A percentile compares a stretch with the other conserved stretches of the same genome.
These are phyloP conservation scores for Rhodomyrtus psidioides DNA, from an alignment of 441 rosid species.

Conservation along the genomic window DNA sequence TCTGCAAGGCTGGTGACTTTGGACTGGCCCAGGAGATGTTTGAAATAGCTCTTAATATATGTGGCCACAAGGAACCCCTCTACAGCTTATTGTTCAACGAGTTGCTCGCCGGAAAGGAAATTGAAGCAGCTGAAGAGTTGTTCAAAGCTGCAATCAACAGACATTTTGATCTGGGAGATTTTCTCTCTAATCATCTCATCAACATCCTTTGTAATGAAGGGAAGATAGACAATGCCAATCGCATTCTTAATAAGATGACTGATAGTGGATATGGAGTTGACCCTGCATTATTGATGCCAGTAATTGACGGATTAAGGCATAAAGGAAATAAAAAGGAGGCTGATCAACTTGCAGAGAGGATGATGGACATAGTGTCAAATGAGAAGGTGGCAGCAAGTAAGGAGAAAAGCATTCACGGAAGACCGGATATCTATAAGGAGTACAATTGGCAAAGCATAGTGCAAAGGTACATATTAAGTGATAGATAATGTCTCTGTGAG, in stretches of 20 bases:
- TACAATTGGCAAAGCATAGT: slow-evolving; percentile 57
- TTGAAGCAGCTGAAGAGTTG: slow-evolving; percentile 53
- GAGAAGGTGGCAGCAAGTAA: slow-evolving; percentile 25
- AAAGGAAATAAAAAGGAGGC: slow-evolving; percentile 65
- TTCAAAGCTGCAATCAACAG: slow-evolving; percentile 68
- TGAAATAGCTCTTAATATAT: slow-evolving; percentile 60
- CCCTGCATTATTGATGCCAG: slow-evolving; percentile 86
- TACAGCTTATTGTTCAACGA: slow-evolving; percentile 78
- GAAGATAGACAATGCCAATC: slow-evolving; percentile 55
- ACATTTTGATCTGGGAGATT: slow-evolving; percentile 48
- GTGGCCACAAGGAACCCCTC: slow-evolving; percentile 80
- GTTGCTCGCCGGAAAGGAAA: slow-evolving; percentile 55
- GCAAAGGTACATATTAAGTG: slow-evolving; percentile 44
- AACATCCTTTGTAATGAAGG: slow-evolving; percentile 59
- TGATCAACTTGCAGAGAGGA: slow-evolving; percentile 65
- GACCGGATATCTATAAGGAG: slow-evolving; percentile 24
- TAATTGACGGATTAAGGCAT: slow-evolving; percentile 69
- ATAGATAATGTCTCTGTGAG: neutral
- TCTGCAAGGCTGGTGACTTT: slow-evolving; percentile 63
- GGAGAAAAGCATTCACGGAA: slow-evolving; percentile 18
- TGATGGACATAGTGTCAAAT: slow-evolving; percentile 78
- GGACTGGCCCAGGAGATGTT: slow-evolving; percentile 62
- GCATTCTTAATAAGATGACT: slow-evolving; percentile 54
- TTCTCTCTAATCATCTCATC: slow-evolving; percentile 63
- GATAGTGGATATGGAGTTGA: slow-evolving; percentile 65